Percentiles rank a stretch among this genome's conserved stretches.
Evolutionary conservation across 495 filamentous ascomycete genomes (phyloP).

Genomic region (Corynascus novoguineensis): DNA sequence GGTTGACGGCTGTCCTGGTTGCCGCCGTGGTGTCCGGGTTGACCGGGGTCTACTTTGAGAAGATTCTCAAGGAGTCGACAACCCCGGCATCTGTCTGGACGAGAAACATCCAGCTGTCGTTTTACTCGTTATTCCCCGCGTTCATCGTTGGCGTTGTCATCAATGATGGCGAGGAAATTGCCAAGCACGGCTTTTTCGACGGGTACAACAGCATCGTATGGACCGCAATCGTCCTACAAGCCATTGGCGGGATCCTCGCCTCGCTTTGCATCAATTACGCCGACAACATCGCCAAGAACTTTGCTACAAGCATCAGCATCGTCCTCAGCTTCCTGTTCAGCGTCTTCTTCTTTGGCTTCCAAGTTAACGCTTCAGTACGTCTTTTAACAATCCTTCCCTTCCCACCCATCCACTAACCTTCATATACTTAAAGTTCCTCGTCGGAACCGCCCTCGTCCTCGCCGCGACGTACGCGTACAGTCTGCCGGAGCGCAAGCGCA

Average conservation of each 20-base stretch:
- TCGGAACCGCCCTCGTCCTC: constrained; percentile 72
- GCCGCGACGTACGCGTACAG: constrained; percentile 82
- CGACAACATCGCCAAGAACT: constrained; percentile 84
- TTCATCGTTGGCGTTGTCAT: constrained; percentile 79
- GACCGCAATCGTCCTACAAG: constrained; percentile 76
- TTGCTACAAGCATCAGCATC: constrained; percentile 86
- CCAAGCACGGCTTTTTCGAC: constrained; percentile 79
- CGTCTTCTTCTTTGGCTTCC: constrained; percentile 75
- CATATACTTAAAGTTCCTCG: constrained; percentile 56
- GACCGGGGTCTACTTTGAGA: constrained; percentile 91
- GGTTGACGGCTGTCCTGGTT: constrained; percentile 69
- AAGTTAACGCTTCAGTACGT: constrained; percentile 64
- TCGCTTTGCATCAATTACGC: constrained; percentile 82
- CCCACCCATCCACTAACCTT: constrained; percentile 1
- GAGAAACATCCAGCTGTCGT: constrained; percentile 85
- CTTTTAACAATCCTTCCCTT: not conserved
- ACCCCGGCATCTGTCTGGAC: constrained; percentile 74
- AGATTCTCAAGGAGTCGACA: constrained; percentile 78
- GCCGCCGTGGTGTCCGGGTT: constrained; percentile 75
- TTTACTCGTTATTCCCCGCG: constrained; percentile 85
- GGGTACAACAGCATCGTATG: constrained; percentile 92
- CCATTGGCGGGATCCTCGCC: constrained; percentile 73
- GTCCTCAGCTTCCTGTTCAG: constrained; percentile 78
- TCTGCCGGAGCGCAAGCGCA: constrained; percentile 46
- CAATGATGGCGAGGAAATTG: constrained; percentile 78